Evolutionary conservation across 1,284 basidiomycete genomes (phyloP), one percentile per base, ranked within the genome.

Genomic region (Mycena sp.): DNA sequence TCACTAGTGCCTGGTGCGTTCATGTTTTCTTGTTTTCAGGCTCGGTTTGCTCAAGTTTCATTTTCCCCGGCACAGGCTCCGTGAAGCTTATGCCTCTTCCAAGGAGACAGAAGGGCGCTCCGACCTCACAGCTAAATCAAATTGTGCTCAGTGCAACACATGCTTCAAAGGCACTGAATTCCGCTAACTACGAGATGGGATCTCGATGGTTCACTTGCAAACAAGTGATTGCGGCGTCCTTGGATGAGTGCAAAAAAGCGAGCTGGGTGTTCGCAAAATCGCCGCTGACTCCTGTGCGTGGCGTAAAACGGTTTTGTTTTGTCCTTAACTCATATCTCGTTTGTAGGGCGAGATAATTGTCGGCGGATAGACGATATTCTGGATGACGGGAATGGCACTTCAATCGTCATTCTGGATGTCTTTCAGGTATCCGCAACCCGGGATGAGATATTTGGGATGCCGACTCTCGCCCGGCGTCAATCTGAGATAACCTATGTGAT

Each of bases 221-320:
- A 4, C 44, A 52, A 25, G 32, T 54, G 1, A 41, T 61, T 49
- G 21, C 50, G 2, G 43, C 50, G 3, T 38, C 60, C 4, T 28
- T 61, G 37, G 61, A 66, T 19, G 55, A 54, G 23, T 66, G 61
- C 37, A 51, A 30, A 28, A 48, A 55, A 6, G 61, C 17, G 1
- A 38, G 28, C 6, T 66, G 64, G 61, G 59, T 66, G 14, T 66
- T 66, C 30, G 55, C 41, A 1, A 54, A 48, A 32, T 55, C 54
- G 3, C 51, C 49, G 16, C 4, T 59, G 16, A 52, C 41, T n/a
- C n/a, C n/a, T n/a, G n/a, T n/a, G n/a, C 2, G 49, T 59, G 16
- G 25, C n/a, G n/a, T n/a, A n/a, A n/a, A n/a, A n/a, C n/a, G n/a
- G n/a, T n/a, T n/a, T n/a, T n/a, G n/a, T n/a, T n/a, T n/a, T n/a